Conservation (phyloP, 306 rosid species). For the Citrullus amarus region DNA sequence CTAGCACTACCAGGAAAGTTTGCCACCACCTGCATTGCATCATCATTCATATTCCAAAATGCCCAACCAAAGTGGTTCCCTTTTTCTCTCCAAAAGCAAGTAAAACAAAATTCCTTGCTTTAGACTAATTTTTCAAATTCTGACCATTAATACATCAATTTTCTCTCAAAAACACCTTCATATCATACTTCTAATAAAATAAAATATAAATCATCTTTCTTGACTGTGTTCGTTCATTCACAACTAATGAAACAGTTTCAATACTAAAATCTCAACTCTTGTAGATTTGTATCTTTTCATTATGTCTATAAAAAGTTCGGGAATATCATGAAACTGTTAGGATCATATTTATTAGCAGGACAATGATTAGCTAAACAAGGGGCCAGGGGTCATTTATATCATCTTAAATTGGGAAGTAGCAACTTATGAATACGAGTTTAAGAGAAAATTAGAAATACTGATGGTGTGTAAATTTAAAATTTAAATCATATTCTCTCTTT, state of each 20-base stretch:
- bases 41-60: conserved; percentile 3
- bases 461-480: neutral
- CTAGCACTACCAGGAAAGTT: conserved; percentile 51
- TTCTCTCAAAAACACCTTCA: neutral
- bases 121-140: neutral
- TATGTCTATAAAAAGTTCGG: no score
- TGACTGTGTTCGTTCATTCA: neutral
- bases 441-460: neutral
- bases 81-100: conserved; percentile 3
- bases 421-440: no score
- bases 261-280: neutral
- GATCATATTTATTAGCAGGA: neutral
- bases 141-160: neutral
- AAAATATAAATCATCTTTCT: neutral
- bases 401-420: neutral
- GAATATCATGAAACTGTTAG: neutral
- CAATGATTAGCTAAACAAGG: neutral
- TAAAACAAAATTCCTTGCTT: neutral
- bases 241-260: neutral
- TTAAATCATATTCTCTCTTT: neutral
- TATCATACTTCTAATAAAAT: neutral
- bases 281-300: no score
- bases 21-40: conserved; percentile 59
- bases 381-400: neutral
- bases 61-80: neutral